phyloP scores from a whole-genome alignment of 2,329 filamentous ascomycete genomes.

The Emergomyces pasteurianus region DNA sequence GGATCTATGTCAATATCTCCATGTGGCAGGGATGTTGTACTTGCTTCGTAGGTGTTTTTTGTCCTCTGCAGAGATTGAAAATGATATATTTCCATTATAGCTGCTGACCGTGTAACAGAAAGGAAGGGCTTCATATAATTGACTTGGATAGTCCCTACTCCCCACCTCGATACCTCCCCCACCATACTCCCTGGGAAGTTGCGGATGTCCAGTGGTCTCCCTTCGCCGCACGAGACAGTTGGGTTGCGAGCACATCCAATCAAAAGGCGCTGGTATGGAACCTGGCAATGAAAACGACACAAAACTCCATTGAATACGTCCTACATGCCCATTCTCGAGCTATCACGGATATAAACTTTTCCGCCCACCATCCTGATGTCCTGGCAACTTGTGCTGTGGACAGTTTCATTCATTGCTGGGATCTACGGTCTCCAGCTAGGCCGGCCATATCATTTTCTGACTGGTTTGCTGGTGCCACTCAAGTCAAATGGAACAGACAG shows the following conservation, averaged over 20 bases:
- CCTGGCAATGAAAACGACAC: conserved; percentile 55
- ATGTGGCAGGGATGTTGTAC: conserved; percentile 75
- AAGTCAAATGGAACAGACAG: conserved; percentile 89
- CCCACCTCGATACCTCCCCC: conserved; percentile 70
- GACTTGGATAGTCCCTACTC: conserved; percentile 84
- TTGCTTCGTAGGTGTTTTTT: conserved; percentile 53
- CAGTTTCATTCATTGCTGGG: conserved; percentile 88
- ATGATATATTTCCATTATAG: conserved; percentile 2
- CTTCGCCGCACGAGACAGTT: conserved; percentile 77
- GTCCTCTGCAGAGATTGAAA: neutral
- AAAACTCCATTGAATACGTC: conserved; percentile 79
- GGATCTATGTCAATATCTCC: conserved; percentile 90
- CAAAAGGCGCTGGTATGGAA: conserved; percentile 94
- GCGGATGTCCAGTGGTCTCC: conserved; percentile 96
- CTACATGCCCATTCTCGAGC: conserved; percentile 75
- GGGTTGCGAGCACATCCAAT: conserved; percentile 89
- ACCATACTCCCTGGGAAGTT: conserved; percentile 85
- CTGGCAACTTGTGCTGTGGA: conserved; percentile 87
- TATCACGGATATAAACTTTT: conserved; percentile 95
- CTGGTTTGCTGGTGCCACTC: conserved; percentile 86
- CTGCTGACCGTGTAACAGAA: conserved; percentile 34
- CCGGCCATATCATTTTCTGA: conserved; percentile 76
- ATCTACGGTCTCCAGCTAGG: conserved; percentile 60
- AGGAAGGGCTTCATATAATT: conserved; percentile 79
- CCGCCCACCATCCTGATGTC: conserved; percentile 78